phyloP scores from a whole-genome alignment of 495 filamentous ascomycete genomes.

The Thermothielavioides terrestris region DNA sequence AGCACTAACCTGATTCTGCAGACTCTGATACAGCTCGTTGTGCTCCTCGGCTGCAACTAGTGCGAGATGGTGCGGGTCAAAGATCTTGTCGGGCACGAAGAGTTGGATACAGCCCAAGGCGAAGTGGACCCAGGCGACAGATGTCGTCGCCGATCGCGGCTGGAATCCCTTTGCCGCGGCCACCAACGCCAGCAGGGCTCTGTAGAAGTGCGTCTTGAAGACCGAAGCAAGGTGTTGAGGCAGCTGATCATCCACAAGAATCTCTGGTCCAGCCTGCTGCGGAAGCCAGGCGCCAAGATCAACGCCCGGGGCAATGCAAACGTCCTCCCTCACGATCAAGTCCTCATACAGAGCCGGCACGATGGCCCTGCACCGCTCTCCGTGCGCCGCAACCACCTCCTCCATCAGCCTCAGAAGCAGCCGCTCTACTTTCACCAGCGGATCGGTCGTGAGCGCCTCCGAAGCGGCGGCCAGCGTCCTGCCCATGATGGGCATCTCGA shows the following conservation, averaged over 20 bases:
- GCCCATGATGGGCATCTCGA: conserved; percentile 55
- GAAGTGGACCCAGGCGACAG: conserved; percentile 57
- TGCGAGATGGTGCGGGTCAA: conserved; percentile 76
- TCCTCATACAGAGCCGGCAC: conserved; percentile 10
- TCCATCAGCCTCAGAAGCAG: conserved; percentile 41
- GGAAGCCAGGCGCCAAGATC: conserved; percentile 19
- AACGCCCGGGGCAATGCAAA: conserved; percentile 1
- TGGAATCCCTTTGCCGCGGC: conserved; percentile 21
- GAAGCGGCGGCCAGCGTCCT: conserved; percentile 42
- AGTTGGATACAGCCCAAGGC: conserved; percentile 59
- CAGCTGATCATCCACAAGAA: conserved; percentile 1
- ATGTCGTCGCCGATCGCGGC: conserved; percentile 26
- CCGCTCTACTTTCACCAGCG: conserved; percentile 38
- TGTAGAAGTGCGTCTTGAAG: conserved; percentile 32
- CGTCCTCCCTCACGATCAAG: conserved; percentile 3
- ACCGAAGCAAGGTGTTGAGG: conserved; percentile 21
- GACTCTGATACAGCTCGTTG: conserved; percentile 40
- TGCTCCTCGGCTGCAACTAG: conserved; percentile 63
- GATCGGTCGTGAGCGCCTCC: conserved; percentile 39
- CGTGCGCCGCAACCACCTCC: conserved; percentile 39
- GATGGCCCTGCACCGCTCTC: conserved; percentile 9
- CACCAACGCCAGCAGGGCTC: conserved; percentile 30
- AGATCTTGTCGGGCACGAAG: conserved; percentile 77
- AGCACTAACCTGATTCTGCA: conserved; percentile 50
- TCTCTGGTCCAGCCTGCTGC: conserved; percentile 10